Percentiles rank a stretch among this genome's conserved stretches.
Conservation (phyloP, 139 green algal genomes). For the Auxenochlorella pyrenoidosa region DNA sequence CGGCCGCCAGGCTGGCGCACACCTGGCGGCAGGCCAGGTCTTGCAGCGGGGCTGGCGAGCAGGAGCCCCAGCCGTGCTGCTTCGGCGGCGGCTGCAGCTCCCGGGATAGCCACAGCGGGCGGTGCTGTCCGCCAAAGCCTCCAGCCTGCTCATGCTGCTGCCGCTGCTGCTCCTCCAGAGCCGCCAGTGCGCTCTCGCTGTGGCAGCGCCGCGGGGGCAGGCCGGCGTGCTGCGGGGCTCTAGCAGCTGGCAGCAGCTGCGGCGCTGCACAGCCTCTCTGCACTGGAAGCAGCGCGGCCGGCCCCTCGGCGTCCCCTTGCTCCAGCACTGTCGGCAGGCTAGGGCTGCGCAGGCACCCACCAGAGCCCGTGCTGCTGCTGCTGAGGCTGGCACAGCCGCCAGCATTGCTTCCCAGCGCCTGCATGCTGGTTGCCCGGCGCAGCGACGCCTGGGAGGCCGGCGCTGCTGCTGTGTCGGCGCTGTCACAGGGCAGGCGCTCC, state of each 20-base stretch:
- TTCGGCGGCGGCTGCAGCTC: neutral
- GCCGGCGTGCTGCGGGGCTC: too few species aligned
- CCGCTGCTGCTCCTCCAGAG: neutral
- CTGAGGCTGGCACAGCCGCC: neutral
- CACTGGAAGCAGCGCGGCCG: neutral
- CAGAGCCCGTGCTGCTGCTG: neutral
- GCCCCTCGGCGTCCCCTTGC: neutral
- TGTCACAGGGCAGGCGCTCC: slow-evolving; percentile 8
- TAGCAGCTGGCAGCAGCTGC: neutral
- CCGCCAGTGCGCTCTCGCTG: neutral
- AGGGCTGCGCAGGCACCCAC: neutral
- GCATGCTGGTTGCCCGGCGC: slow-evolving; percentile 14
- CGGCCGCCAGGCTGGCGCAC: slow-evolving; percentile 7
- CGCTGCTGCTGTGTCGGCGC: neutral
- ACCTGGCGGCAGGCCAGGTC: slow-evolving; percentile 25
- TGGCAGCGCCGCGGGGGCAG: slow-evolving; percentile 3
- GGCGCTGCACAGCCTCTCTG: neutral
- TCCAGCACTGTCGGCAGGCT: slow-evolving; percentile 3
- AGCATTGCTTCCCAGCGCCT: neutral
- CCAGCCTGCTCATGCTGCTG: neutral
- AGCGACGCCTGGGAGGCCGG: neutral
- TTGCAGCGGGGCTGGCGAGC: slow-evolving; percentile 20
- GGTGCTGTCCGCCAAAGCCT: neutral
- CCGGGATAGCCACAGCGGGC: slow-evolving; percentile 16
- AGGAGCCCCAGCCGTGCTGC: slow-evolving; percentile 7